phyloP scores from a whole-genome alignment of 1,284 basidiomycete genomes.

The Puccinia novopanici region DNA sequence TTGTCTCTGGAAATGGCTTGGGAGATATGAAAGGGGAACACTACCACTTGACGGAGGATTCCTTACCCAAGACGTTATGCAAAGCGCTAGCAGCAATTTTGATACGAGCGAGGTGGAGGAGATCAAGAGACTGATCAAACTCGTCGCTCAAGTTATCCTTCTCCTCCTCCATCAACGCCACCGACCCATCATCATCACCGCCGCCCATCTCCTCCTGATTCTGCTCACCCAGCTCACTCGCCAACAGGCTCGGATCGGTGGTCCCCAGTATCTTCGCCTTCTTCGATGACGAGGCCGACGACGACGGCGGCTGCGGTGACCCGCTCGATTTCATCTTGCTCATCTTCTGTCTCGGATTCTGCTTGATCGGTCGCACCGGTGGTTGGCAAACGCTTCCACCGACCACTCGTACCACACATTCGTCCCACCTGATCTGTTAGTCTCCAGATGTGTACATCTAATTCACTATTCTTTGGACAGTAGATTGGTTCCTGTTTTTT shows the following conservation, averaged over 20 bases:
- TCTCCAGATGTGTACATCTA: conserved; percentile 93
- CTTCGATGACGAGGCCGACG: background rate
- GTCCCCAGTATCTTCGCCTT: conserved; percentile 37
- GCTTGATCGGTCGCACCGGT: conserved; percentile 55
- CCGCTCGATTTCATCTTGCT: conserved; percentile 30
- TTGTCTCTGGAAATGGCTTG: no score
- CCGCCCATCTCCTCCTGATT: background rate
- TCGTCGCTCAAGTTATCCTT: conserved; percentile 11
- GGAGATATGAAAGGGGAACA: background rate
- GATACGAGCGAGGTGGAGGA: background rate
- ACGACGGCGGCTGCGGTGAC: conserved; percentile 50
- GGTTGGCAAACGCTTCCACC: conserved; percentile 79
- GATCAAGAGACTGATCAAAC: background rate
- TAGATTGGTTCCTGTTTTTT: conserved; percentile 78
- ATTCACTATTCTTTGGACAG: conserved; percentile 83
- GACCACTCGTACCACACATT: conserved; percentile 99
- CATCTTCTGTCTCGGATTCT: conserved; percentile 10
- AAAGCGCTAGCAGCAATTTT: conserved; percentile 16
- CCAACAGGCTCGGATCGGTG: background rate
- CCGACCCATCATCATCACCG: background rate
- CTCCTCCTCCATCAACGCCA: conserved; percentile 11
- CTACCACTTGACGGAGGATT: conserved; percentile 30
- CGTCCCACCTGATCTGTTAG: conserved; percentile 71
- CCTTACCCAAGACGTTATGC: conserved; percentile 34
- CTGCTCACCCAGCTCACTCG: background rate